Evolutionary conservation across 2,329 filamentous ascomycete species (phyloP), one percentile per base, ranked within the genome.

Genomic region (Cladophialophora carrionii): DNA sequence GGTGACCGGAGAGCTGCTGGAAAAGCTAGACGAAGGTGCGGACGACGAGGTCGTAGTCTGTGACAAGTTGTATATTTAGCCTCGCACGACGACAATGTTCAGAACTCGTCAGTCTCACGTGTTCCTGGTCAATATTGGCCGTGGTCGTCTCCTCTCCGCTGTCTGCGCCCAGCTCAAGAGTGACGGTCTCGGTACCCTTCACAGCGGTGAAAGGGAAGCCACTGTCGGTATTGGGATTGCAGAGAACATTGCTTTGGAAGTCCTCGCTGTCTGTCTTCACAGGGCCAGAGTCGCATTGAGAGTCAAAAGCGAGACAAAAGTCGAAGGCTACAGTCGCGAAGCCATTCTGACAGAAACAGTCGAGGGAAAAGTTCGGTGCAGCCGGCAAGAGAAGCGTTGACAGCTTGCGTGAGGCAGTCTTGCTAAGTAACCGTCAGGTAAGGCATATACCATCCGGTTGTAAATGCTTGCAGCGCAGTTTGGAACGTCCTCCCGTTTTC

Each of bases 401-500:
- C 46, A 9, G 31, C 12, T 24, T 53, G 34, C 17, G 48, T 53
- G 48, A 60, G 32, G 57, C 57, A 60, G n/a, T n/a, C 31, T 60
- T 60, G 57, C 57, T 60, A 32, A 20, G 22, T 14, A 17, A 22
- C 41, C 14, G 57, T 60, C 48, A 60, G 57, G 9, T 17, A 17
- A n/a, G 6, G 29, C n/a, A n/a, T n/a, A n/a, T n/a, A 26, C 9
- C 8, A 7, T 37, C 41, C 24, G 4, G 22, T n/a, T 29, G 6
- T 31, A 8, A 14, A 49, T 14, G 37, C 61, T 51, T 52, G 58
- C 61, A 12, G 53, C 61, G 34, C 61, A 63, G 52, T 51, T 20
- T 20, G 61, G 61, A 52, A 63, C 54, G 4, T 32, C 54, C 29
- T 34, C 26, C 41, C 37, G 58, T 3, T 32, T 57, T 57, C 32